phyloP scores from a whole-genome alignment of 371 early-diverging fungal species.

The Funneliformis caledonium region DNA sequence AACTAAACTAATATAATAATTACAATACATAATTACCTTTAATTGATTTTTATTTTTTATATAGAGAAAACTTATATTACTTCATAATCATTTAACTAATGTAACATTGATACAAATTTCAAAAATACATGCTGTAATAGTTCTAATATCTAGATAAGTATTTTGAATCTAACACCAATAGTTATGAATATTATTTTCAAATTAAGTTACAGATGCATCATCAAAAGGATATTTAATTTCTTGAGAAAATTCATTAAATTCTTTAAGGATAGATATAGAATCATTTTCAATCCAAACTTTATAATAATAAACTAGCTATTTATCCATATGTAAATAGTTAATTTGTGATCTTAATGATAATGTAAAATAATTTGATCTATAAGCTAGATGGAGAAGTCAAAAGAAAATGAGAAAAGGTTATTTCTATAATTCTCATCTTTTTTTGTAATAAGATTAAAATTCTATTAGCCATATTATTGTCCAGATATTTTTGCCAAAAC shows the following conservation, averaged over 20 bases:
- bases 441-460: not conserved
- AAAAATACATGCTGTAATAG: not conserved
- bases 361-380: not conserved
- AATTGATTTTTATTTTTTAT: too few species aligned
- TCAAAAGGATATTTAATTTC: not conserved
- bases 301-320: not conserved
- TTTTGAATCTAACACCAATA: not conserved
- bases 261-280: not conserved
- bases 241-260: not conserved
- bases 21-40: too few species aligned
- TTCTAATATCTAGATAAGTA: not conserved
- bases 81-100: too few species aligned
- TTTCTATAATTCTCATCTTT: not conserved
- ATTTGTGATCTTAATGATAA: not conserved
- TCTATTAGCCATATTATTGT: not conserved
- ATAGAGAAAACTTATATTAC: too few species aligned
- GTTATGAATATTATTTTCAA: not conserved
- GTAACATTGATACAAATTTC: too few species aligned
- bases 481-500: not conserved
- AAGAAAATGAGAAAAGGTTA: not conserved
- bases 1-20: too few species aligned
- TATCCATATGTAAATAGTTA: not conserved
- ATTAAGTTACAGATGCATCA: not conserved
- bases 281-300: not conserved
- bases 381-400: not conserved